Evolutionary conservation across 371 early-diverging fungal genomes (phyloP).

Genomic region (Parasitella parasitica): DNA sequence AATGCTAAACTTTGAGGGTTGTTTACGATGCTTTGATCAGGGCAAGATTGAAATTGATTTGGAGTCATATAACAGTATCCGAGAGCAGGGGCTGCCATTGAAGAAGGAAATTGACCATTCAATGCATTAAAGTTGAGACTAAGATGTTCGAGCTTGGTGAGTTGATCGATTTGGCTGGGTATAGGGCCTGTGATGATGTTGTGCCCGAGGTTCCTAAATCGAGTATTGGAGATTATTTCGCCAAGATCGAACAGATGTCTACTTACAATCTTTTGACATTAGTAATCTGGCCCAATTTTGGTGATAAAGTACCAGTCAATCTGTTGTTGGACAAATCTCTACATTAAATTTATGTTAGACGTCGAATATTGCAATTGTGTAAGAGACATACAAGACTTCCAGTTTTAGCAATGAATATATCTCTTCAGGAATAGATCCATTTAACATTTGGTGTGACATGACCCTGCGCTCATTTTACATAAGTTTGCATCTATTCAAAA

Average conservation of each 20-base stretch:
- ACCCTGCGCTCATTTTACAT: slow-evolving; percentile 10
- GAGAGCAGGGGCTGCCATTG: slow-evolving; percentile 41
- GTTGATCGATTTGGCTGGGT: slow-evolving; percentile 42
- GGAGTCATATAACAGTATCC: slow-evolving; percentile 52
- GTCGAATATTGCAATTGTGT: not conserved
- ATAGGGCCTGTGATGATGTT: slow-evolving; percentile 46
- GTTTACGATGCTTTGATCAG: slow-evolving; percentile 36
- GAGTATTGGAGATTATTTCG: too few species aligned
- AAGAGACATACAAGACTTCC: slow-evolving; percentile 26
- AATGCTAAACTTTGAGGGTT: slow-evolving; percentile 50
- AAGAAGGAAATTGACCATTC: slow-evolving; percentile 51
- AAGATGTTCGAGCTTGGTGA: slow-evolving; percentile 43
- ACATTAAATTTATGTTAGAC: not conserved
- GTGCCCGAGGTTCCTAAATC: slow-evolving; percentile 43
- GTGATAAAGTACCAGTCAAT: slow-evolving; percentile 46
- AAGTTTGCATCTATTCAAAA: not conserved
- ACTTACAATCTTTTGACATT: slow-evolving; percentile 46
- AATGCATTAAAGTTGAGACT: slow-evolving; percentile 51
- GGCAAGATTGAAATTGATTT: slow-evolving; percentile 54
- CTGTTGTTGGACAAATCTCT: slow-evolving; percentile 57
- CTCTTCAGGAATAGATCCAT: slow-evolving; percentile 41
- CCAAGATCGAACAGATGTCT: too few species aligned
- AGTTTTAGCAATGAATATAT: slow-evolving; percentile 31
- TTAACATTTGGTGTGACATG: slow-evolving; percentile 37
- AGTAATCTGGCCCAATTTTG: slow-evolving; percentile 40